These are phyloP conservation scores for Chamaecrista fasciculata DNA, from an alignment of 306 rosid species.

Conservation along the genomic window DNA sequence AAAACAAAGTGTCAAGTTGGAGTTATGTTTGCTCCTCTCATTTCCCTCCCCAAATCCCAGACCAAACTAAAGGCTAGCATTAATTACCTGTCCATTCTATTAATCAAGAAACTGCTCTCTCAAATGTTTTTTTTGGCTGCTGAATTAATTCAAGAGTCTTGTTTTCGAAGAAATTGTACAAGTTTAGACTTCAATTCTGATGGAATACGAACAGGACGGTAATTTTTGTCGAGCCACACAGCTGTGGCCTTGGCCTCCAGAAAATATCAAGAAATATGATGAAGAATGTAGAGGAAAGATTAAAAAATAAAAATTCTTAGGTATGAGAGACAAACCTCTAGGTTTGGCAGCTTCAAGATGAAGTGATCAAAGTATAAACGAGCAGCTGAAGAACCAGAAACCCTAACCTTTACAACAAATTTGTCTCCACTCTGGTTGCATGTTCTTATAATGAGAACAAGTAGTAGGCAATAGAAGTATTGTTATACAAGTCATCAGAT, in stretches of 20 bases:
- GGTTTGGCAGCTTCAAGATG: conserved; percentile 75
- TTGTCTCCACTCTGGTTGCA: conserved; percentile 68
- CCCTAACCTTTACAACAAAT: conserved; percentile 63
- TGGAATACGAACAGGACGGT: conserved; percentile 76
- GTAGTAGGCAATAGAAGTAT: conserved; percentile 12
- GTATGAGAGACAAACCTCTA: conserved; percentile 52
- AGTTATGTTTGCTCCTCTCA: too few species aligned
- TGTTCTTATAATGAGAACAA: conserved; percentile 28
- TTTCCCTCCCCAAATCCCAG: too few species aligned
- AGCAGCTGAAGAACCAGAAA: conserved; percentile 69
- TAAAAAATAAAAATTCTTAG: not conserved
- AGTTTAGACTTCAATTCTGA: conserved; percentile 63
- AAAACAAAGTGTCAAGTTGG: too few species aligned
- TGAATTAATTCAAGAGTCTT: conserved; percentile 36
- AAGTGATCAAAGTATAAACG: conserved; percentile 66
- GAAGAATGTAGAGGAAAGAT: not conserved
- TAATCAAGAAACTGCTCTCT: conserved; percentile 1
- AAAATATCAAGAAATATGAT: conserved; percentile 40
- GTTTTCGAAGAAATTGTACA: conserved; percentile 44
- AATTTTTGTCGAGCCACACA: conserved; percentile 79
- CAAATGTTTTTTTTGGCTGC: not conserved
- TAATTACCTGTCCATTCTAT: conserved; percentile 13
- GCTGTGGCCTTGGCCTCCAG: conserved; percentile 82
- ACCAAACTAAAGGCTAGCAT: conserved; percentile 6
- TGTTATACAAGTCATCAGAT: conserved; percentile 13